phyloP scores from a whole-genome alignment of 1,284 basidiomycete species.

The Ganoderma multipileum region DNA sequence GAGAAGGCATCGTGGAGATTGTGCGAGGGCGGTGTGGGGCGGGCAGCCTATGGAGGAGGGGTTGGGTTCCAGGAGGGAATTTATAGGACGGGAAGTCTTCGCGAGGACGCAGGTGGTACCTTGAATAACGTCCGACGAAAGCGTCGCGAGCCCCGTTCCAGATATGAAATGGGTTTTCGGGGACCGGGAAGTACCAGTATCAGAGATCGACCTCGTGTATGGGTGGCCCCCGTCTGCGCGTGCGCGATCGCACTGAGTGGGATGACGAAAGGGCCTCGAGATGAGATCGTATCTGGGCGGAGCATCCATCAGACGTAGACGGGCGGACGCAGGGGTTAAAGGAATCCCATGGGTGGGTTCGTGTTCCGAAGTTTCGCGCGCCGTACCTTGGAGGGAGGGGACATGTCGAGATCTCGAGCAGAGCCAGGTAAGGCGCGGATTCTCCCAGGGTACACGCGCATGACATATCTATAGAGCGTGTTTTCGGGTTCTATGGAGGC shows the following conservation, averaged over 20 bases:
- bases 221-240: constrained; percentile 7
- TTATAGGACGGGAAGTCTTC: constrained; percentile 17
- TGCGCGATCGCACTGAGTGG: constrained; percentile 5
- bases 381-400: constrained; percentile 7
- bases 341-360: constrained; percentile 7
- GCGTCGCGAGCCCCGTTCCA: neutral
- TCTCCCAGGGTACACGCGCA: constrained; percentile 12
- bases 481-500: constrained; percentile 8
- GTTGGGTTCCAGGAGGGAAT: constrained; percentile 14
- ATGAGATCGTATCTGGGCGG: constrained; percentile 11
- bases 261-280: constrained; percentile 9
- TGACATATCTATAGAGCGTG: constrained; percentile 10
- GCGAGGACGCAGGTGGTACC: constrained; percentile 3
- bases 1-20: constrained; percentile 30
- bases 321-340: constrained; percentile 3
- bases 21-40: constrained; percentile 16
- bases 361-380: constrained; percentile 11
- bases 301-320: constrained; percentile 9
- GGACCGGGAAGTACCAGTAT: constrained; percentile 11
- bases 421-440: neutral
- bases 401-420: constrained; percentile 15
- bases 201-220: constrained; percentile 10
- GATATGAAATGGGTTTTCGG: constrained; percentile 14
- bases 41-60: constrained; percentile 14
- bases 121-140: constrained; percentile 17